These are phyloP conservation scores for Platismatia glauca DNA, from an alignment of 495 filamentous ascomycete genomes.

Conservation along the genomic window DNA sequence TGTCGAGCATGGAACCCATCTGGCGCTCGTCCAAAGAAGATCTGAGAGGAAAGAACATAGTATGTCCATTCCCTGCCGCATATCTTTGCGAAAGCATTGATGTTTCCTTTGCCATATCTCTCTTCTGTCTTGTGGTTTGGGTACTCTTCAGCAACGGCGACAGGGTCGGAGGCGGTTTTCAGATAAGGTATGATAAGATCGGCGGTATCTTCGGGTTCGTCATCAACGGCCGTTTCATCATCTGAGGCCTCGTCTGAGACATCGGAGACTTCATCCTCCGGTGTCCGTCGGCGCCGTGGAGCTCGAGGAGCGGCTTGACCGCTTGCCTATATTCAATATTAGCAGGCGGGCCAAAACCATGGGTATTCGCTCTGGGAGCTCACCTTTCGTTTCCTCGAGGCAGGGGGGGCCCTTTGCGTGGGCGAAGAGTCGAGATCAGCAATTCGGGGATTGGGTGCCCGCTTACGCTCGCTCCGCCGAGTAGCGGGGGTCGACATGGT, in stretches of 20 bases:
- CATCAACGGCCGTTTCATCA: slow-evolving; percentile 31
- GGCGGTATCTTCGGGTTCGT: slow-evolving; percentile 52
- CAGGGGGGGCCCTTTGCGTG: slow-evolving; percentile 13
- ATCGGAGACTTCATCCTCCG: slow-evolving; percentile 10
- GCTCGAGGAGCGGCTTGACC: slow-evolving; percentile 9
- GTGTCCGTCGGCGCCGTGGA: slow-evolving; percentile 11
- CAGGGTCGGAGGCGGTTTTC: slow-evolving; percentile 45
- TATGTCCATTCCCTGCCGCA: slow-evolving; percentile 90
- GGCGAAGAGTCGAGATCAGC: slow-evolving; percentile 22
- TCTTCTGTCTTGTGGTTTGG: slow-evolving; percentile 52
- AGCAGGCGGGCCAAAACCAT: neutral
- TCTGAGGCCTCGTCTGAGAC: slow-evolving; percentile 15
- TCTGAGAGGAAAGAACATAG: slow-evolving; percentile 69
- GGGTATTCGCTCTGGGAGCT: neutral
- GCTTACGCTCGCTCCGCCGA: slow-evolving; percentile 25
- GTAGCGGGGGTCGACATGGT: slow-evolving; percentile 18
- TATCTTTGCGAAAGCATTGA: slow-evolving; percentile 89
- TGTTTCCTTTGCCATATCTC: slow-evolving; percentile 57
- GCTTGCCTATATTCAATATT: slow-evolving; percentile 12
- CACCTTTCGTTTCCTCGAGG: slow-evolving; percentile 23
- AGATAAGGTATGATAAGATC: slow-evolving; percentile 66
- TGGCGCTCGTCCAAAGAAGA: slow-evolving; percentile 77
- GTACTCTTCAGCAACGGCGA: slow-evolving; percentile 65
- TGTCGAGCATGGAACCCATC: slow-evolving; percentile 42
- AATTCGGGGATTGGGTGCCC: slow-evolving; percentile 21